Conservation (phyloP, 129 eudicot genomes). For the Silybum marianum region DNA sequence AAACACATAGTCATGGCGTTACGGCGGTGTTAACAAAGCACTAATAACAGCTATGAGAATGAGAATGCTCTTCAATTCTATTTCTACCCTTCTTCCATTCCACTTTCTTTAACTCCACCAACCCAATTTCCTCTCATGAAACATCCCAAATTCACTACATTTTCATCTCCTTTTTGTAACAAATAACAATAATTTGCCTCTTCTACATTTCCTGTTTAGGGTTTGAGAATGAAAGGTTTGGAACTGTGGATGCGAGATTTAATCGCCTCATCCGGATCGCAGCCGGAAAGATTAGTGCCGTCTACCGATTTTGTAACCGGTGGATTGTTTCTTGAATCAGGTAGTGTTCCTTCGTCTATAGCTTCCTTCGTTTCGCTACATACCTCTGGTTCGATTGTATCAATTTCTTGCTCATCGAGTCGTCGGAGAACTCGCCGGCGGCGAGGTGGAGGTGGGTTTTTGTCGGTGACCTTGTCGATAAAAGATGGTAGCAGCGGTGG, state of each 20-base stretch:
- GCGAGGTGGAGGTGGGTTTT: conserved; percentile 35
- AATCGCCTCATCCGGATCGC: conserved; percentile 34
- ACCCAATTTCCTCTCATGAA: neutral
- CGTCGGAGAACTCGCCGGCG: conserved; percentile 32
- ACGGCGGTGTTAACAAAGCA: conserved; percentile 31
- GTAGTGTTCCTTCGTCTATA: conserved; percentile 36
- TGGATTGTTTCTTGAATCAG: conserved; percentile 69
- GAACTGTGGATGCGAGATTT: conserved; percentile 42
- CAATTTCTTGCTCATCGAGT: conserved; percentile 31
- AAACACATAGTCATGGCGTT: neutral
- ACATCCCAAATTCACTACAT: conserved; percentile 18
- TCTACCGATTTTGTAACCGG: conserved; percentile 38
- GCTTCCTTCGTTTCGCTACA: conserved; percentile 45
- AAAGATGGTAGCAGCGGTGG: conserved; percentile 15
- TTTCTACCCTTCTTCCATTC: neutral
- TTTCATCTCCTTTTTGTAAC: conserved; percentile 11
- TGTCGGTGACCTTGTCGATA: conserved; percentile 55
- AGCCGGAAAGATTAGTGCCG: neutral
- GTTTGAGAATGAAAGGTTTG: conserved; percentile 37
- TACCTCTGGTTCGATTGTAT: neutral
- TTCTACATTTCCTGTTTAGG: neutral
- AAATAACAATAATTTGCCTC: neutral
- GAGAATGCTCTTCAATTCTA: neutral
- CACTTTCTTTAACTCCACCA: neutral
- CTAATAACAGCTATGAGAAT: conserved; percentile 9